Percentiles rank a stretch among this genome's conserved stretches.
Evolutionary conservation across 2,329 filamentous ascomycete genomes (phyloP).

Genomic region (Fusarium tupiense): DNA sequence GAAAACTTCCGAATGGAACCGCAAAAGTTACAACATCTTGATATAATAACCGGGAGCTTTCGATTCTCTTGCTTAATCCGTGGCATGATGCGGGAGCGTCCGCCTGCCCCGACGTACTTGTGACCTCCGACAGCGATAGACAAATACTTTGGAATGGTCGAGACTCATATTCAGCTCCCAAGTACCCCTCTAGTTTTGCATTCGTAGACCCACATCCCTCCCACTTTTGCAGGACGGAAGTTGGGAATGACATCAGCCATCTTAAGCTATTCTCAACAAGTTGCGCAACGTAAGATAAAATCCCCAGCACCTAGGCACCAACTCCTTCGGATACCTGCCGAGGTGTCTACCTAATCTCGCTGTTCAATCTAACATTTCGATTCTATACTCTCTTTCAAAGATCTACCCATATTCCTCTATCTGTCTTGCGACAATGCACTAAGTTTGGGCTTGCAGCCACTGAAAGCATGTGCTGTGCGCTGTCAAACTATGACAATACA

Average conservation of each 20-base stretch:
- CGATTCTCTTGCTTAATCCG: background rate
- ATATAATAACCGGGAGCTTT: conserved; percentile 4
- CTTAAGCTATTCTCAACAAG: conserved; percentile 33
- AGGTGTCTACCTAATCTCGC: background rate
- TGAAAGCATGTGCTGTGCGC: conserved; percentile 33
- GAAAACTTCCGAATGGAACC: background rate
- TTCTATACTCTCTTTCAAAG: conserved; percentile 11
- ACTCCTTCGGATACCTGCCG: background rate
- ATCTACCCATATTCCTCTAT: background rate
- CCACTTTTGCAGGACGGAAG: conserved; percentile 30
- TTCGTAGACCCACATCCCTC: conserved; percentile 2
- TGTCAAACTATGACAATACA: conserved; percentile 18
- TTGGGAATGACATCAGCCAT: conserved; percentile 43
- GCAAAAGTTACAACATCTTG: background rate
- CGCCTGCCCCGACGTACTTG: conserved; percentile 14
- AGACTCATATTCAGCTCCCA: background rate
- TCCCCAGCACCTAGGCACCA: background rate
- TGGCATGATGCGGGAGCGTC: conserved; percentile 19
- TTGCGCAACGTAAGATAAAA: conserved; percentile 26
- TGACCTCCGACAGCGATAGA: conserved; percentile 9
- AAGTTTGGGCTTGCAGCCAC: conserved; percentile 17
- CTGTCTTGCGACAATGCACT: conserved; percentile 15
- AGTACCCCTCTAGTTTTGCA: conserved; percentile 20
- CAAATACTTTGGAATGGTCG: conserved; percentile 6
- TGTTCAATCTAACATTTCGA: background rate